phyloP scores from a whole-genome alignment of 129 eudicot species.

The Escallonia rubra region DNA sequence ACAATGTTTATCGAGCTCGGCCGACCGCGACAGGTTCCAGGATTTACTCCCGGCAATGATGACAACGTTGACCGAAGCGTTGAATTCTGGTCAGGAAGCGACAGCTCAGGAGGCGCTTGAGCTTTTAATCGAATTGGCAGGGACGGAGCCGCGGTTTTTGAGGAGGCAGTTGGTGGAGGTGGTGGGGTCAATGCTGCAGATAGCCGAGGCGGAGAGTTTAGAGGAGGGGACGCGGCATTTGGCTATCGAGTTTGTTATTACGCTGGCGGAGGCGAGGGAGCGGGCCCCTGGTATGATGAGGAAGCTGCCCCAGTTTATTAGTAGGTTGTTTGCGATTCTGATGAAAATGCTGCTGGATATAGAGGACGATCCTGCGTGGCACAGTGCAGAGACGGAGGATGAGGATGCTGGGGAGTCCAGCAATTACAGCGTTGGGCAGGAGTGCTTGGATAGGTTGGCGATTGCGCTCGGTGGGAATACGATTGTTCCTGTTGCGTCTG shows the following conservation, averaged over 20 bases:
- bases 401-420: conserved; percentile 93
- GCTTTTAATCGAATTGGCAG: conserved; percentile 92
- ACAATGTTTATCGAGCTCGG: conserved; percentile 69
- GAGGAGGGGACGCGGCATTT: conserved; percentile 93
- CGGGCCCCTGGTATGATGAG: conserved; percentile 97
- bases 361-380: conserved; percentile 89
- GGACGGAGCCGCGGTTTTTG: conserved; percentile 92
- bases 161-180: conserved; percentile 94
- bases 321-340: conserved; percentile 65
- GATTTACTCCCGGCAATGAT: conserved; percentile 94
- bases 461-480: conserved; percentile 88
- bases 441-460: conserved; percentile 84
- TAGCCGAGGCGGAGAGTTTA: conserved; percentile 78
- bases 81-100: conserved; percentile 78
- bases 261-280: conserved; percentile 85
- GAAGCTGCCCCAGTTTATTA: conserved; percentile 82
- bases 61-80: conserved; percentile 87
- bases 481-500: conserved; percentile 92
- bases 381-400: conserved; percentile 72
- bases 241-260: conserved; percentile 85
- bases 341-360: conserved; percentile 77
- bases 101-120: conserved; percentile 97
- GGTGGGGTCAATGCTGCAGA: conserved; percentile 94
- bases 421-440: conserved; percentile 87
- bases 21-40: conserved; percentile 90